phyloP scores from a whole-genome alignment of 768 basidiomycete species.

The Dioszegia hungarica region DNA sequence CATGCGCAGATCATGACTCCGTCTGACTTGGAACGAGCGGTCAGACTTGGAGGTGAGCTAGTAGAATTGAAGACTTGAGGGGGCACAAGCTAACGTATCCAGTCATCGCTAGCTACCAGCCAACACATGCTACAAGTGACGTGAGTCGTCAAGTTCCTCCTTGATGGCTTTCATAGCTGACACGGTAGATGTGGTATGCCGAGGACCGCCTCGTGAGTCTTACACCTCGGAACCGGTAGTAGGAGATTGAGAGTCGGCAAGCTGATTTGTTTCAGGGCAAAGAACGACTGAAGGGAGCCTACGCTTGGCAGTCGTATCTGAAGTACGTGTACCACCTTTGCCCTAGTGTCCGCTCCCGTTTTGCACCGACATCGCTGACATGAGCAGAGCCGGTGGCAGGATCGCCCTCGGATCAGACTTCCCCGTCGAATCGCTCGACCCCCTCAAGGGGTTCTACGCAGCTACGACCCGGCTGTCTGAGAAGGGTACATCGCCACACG shows the following conservation, averaged over 20 bases:
- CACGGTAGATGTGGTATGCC: conserved; percentile 83
- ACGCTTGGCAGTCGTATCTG: conserved; percentile 77
- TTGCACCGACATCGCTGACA: not conserved
- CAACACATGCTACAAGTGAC: conserved; percentile 72
- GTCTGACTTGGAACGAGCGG: conserved; percentile 66
- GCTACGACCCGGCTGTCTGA: conserved; percentile 68
- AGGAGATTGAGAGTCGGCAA: too few relatives aligned
- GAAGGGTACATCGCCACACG: conserved; percentile 75
- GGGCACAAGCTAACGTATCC: not conserved
- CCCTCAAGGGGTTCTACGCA: conserved; percentile 83
- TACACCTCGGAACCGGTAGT: not conserved
- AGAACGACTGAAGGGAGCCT: conserved; percentile 72
- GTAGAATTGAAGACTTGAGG: not conserved
- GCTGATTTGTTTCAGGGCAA: conserved; percentile 1
- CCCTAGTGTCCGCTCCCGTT: not conserved
- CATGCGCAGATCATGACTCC: conserved; percentile 82
- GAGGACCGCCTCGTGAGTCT: conserved; percentile 65
- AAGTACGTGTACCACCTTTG: too few relatives aligned
- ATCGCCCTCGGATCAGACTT: conserved; percentile 89
- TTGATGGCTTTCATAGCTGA: conserved; percentile 51
- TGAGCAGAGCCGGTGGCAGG: conserved; percentile 48
- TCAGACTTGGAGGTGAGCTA: conserved; percentile 66
- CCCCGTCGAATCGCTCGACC: conserved; percentile 86
- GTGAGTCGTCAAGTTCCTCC: conserved; percentile 9
- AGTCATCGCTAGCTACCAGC: conserved; percentile 91